Base-by-base conservation (phyloP, 495 filamentous ascomycete genomes). In the Aspergillus kassunensis region DNA sequence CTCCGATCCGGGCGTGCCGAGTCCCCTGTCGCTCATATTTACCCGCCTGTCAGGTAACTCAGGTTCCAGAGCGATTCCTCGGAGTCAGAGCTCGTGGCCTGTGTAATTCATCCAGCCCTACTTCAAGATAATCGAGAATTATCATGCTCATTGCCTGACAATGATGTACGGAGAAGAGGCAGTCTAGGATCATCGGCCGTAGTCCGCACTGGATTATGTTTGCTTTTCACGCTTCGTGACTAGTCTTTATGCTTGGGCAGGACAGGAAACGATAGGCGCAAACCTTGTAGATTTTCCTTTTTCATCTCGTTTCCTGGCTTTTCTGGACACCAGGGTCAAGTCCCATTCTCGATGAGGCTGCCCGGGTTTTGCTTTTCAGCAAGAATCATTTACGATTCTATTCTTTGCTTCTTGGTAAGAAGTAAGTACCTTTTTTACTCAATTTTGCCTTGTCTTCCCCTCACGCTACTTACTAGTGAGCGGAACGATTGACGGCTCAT, bases 171-270 rank as follows among this genome's bases (percentile, higher is more conserved):
- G n/a, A n/a, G n/a, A n/a, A n/a, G n/a, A n/a, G n/a, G n/a, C n/a
- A 44, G 41, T 33, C 50, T 21, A 19, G 23, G 35, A 39, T 48
- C 49, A 45, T 30, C 30, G 31, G 45, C 45, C 56, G 49, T 46
- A 55, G n/a, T n/a, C n/a, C 56, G 35, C 29, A 29, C 36, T 41
- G 42, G 43, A 49, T 47, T 47, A 54, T 59, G 51, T 34, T 59
- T 55, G 37, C 43, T 55, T 55, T 59, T 27, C 24, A 9, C 24
- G 4, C 24, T 59, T 56, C 40, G 43, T 53, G 31, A 6, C 27
- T 12, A 23, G 8, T 23, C 24, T 8, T 16, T 37, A 15, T 4
- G 10, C 10, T 34, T 3, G 31, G 31, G 16, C 44, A 46, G 16
- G 27, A 46, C 19, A 34, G 31, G 44, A 29, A 33, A 27, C 4